Evolutionary conservation across 164 flowering plant genomes (phyloP), one percentile per base, ranked within the genome.

Genomic region (Umbellularia californica): DNA sequence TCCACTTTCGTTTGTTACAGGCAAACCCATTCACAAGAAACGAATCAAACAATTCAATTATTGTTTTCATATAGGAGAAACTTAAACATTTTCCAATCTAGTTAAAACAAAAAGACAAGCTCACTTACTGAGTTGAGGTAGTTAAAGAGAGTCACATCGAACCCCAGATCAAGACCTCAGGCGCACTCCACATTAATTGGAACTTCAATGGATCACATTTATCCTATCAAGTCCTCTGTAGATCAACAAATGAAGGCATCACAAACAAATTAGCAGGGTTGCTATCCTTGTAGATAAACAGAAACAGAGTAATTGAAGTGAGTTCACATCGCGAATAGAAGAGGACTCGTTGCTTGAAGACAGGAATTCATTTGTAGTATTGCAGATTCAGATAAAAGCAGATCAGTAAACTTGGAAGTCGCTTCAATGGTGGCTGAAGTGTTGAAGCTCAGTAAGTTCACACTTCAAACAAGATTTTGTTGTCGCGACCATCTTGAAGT

Each of bases 351-450:
- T 41, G 13, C 67, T 24, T 11, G 28, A 64, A 77, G 58, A 30
- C 68, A 68, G 19, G 50, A 66, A 68, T 72, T 25, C 64, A 72
- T 27, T 65, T 25, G 41, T 47, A 70, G 69, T 70, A 67, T 55
- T 24, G 24, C 75, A 62, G 58, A 71, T 74, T 50, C 47, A 30
- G 27, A 50, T 27, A n/a, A 51, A 41, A 75, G 51, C 76, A 79
- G 58, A 51, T 51, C 27, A 25, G 63, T 50, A 51, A 75, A 30
- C 72, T 33, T 58, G 23, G 58, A 55, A 55, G 60, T 55, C 7
- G 5, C 60, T 55, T 55, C 60, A 15, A 14, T 55, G 60, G 17
- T 3, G 17, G 60, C 60, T 55, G 47, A 55, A 55, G 6, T 24
- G 25, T 23, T 22, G 67, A 64, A 20, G 14, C 4, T 64, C 24